Evolutionary conservation across 2,329 filamentous ascomycete species (phyloP), one percentile per base, ranked within the genome.

Genomic region (Xylaria sp.): DNA sequence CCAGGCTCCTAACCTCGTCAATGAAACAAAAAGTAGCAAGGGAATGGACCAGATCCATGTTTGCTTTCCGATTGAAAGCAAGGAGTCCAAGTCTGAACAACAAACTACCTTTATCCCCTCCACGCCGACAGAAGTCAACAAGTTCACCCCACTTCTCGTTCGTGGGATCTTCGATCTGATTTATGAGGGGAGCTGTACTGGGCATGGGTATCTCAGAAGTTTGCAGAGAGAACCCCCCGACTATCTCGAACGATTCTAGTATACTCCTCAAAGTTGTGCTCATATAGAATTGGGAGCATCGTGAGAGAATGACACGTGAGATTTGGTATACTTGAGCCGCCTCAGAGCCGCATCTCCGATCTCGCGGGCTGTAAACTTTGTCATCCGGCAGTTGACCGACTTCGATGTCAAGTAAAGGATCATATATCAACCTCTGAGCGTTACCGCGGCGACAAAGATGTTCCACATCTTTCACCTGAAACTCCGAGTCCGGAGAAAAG

Each of bases 51-150:
- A 52, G 21, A 8, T 69, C 67, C 70, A 75, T 73, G 43, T 74
- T 55, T 28, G 68, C 46, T 35, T 67, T 66, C 0, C 46, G 17
- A 15, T 59, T 21, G 46, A 76, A 76, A 23, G 72, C 70, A 11
- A 75, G 57, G 1, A 74, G 57, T 3, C 66, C 69, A 0, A 75
- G 62, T 17, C 72, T 71, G 46, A 75, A 75, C 23, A 75, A 15
- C 2, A 72, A 12, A 43, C 54, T 49, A 45, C 64, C 47, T 33
- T 52, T 40, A 21, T 50, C 38, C 8, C 66, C 15, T 31, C 64
- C 46, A 23, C 43, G 35, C 4, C 67, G 69, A 50, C 73, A 74
- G 21, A 72, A 68, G 8, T 71, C 42, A 33, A 75, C 64, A 2
- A 74, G 68, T 47, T 63, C 59, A 7, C 74, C 74, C 72, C 72